Evolutionary conservation across 805 yeast species (phyloP), one percentile per base, ranked within the genome.

Genomic region (Metschnikowia kunwiensis): DNA sequence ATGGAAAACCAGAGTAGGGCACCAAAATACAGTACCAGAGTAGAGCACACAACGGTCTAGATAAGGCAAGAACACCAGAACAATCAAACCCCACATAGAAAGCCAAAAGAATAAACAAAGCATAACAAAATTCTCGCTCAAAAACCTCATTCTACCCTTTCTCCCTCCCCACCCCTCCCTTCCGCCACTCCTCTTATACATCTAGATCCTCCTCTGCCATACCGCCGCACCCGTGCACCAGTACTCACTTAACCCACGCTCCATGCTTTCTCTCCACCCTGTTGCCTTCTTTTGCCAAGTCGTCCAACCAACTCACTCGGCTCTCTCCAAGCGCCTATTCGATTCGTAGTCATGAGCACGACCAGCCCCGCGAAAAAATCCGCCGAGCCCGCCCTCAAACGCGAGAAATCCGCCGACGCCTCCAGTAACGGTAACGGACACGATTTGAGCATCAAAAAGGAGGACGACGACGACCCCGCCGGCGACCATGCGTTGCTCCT

Each of bases 401-500:
- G 35, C n/a, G 44, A 42, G 29, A 24, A 19, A 5, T n/a, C 34
- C 26, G 26, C 33, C 11, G 26, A 22, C 20, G 21, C 17, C 30
- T 12, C 27, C 27, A 12, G 31, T 14, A 19, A 16, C 16, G 11
- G 29, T n/a, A 19, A 16, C 7, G 24, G 15, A 7, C 33, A 12
- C 27, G 36, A 25, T 11, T 8, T 27, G 7, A 29, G 26, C 19
- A 32, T 39, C 19, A 41, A 41, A 14, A 34, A 36, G 20, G 37
- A 42, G 34, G 31, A 26, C 26, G 37, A 34, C 2, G 33, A 32
- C 14, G 45, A 45, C 10, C 38, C 29, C 8, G 43, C 35, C 11
- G 41, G 21, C 6, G 65, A 60, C 34, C 68, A 61, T 32, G 58
- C 65, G 15, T 55, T 69, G 19, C 54, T 66, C 31, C 57, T 67